A percentile compares a stretch with the other conserved stretches of the same genome.
Conservation (phyloP, 805 yeast species). For the Pichia deserticola region DNA sequence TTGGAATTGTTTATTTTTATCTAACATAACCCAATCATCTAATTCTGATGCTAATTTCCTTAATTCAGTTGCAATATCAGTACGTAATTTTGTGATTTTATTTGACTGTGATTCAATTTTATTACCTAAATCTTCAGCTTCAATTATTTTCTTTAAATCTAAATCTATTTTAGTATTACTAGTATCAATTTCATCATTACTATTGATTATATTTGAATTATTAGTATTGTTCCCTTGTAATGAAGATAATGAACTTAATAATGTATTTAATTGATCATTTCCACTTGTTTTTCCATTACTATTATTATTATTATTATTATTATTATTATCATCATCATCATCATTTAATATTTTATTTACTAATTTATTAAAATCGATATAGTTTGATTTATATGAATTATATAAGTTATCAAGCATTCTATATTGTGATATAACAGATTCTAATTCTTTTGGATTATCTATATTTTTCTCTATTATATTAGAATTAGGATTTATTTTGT, state of each 20-base stretch:
- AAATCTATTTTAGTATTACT: background rate
- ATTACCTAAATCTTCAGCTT: constrained; percentile 17
- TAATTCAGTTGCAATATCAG: constrained; percentile 19
- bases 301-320: background rate
- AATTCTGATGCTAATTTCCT: constrained; percentile 23
- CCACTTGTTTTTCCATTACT: background rate
- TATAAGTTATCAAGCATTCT: background rate
- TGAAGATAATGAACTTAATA: constrained; percentile 5
- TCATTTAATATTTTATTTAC: background rate
- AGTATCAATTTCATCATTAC: background rate
- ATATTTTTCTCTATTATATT: too few relatives aligned
- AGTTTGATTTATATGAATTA: constrained; percentile 16
- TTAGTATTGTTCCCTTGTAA: background rate
- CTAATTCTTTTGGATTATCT: constrained; percentile 1
- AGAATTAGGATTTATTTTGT: too few relatives aligned
- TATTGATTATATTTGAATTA: background rate
- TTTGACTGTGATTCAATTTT: constrained; percentile 11
- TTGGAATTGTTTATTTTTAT: constrained; percentile 5
- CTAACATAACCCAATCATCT: constrained; percentile 25
- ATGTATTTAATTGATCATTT: background rate
- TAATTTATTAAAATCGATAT: constrained; percentile 17
- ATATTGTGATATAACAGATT: constrained; percentile 4
- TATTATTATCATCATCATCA: background rate
- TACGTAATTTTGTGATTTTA: constrained; percentile 17
- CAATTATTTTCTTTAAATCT: background rate